Conservation (phyloP, 2,329 filamentous ascomycete species). For the Truncatella angustata region DNA sequence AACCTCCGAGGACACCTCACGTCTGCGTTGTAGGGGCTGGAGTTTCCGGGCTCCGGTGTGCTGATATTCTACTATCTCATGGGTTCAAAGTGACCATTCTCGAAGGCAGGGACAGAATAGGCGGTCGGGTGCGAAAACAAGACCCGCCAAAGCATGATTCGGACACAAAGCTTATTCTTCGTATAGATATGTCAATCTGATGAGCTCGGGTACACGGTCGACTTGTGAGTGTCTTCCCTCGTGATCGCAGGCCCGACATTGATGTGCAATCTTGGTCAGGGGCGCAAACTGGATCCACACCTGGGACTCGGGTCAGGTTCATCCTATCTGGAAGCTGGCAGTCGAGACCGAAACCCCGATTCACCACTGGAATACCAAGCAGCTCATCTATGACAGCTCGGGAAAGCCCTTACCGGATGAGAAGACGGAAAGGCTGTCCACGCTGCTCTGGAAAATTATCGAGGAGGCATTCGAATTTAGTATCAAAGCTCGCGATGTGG, state of each 20-base stretch:
- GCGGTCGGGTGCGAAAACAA: slow-evolving; percentile 44
- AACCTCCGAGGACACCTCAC: slow-evolving; percentile 9
- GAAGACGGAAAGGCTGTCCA: slow-evolving; percentile 17
- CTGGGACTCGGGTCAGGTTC: slow-evolving; percentile 42
- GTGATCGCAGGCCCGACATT: not conserved
- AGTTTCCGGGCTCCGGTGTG: slow-evolving; percentile 54
- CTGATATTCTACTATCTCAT: slow-evolving; percentile 51
- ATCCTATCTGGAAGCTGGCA: slow-evolving; percentile 54
- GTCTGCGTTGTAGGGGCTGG: slow-evolving; percentile 56
- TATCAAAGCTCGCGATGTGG: slow-evolving; percentile 38
- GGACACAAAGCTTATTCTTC: slow-evolving; percentile 8
- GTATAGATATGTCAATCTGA: slow-evolving; percentile 29
- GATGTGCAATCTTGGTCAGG: slow-evolving; percentile 26
- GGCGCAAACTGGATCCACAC: slow-evolving; percentile 57
- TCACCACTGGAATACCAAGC: slow-evolving; percentile 44
- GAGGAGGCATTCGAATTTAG: slow-evolving; percentile 59
- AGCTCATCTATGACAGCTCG: slow-evolving; percentile 36
- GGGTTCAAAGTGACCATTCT: slow-evolving; percentile 56
- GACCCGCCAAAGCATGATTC: no score
- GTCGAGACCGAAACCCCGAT: slow-evolving; percentile 44
- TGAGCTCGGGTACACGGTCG: slow-evolving; percentile 26
- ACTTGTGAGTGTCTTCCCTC: slow-evolving; percentile 22
- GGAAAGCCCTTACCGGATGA: slow-evolving; percentile 16
- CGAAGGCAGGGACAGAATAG: slow-evolving; percentile 53
- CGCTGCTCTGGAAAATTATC: slow-evolving; percentile 56